phyloP scores from a whole-genome alignment of 257 asterid genomes.

The Anisodus tanguticus region DNA sequence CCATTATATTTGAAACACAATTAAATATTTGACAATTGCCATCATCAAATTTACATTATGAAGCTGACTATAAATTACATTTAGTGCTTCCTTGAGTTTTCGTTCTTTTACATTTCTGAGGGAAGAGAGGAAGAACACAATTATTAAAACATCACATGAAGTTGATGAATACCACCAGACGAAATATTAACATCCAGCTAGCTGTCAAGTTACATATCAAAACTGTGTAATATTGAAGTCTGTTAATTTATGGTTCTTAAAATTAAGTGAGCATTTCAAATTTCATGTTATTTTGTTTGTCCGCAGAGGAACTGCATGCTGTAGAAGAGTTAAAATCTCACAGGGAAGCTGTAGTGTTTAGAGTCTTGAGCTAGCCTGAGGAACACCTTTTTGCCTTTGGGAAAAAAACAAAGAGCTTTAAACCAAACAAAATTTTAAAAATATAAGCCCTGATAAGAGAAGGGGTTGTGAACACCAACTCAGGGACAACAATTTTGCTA shows the following conservation, averaged over 20 bases:
- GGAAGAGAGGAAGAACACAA: background rate
- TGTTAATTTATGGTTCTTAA: background rate
- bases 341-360: background rate
- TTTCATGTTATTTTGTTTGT: background rate
- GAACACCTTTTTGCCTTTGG: background rate
- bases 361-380: background rate
- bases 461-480: constrained; percentile 18
- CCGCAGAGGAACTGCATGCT: background rate
- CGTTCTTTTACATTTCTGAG: background rate
- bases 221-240: background rate
- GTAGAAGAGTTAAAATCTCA: background rate
- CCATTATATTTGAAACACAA: background rate
- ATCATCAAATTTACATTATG: background rate
- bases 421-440: constrained; percentile 7
- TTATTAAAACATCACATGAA: background rate
- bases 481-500: background rate
- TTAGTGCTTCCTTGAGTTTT: background rate
- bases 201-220: background rate
- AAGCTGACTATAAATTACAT: background rate
- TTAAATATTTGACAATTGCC: background rate
- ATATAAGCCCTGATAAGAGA: background rate
- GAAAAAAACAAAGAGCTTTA: constrained; percentile 7
- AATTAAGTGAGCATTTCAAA: background rate
- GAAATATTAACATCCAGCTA: background rate
- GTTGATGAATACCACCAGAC: background rate